Conservation (phyloP, 169 alveolate genomes). For the Cryptosporidium parvum region DNA sequence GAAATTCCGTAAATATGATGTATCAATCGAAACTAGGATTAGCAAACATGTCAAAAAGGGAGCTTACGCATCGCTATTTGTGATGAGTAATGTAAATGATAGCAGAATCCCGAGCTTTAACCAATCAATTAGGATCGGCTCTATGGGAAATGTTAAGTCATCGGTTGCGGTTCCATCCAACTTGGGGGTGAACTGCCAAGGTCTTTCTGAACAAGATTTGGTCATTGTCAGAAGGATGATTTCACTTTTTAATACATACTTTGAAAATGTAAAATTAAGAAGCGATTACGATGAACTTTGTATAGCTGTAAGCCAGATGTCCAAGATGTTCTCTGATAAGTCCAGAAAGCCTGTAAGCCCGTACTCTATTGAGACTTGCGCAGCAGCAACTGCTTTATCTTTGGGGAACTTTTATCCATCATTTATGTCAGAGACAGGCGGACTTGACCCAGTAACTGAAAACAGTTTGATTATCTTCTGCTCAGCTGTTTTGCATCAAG, state of each 20-base stretch:
- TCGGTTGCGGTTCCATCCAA: background rate
- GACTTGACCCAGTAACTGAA: conserved; percentile 38
- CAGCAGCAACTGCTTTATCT: conserved; percentile 25
- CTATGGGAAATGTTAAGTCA: conserved; percentile 9
- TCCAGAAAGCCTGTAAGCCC: background rate
- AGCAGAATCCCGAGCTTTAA: conserved; percentile 19
- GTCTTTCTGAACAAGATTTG: conserved; percentile 19
- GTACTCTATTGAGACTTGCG: conserved; percentile 35
- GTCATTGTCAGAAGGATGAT: conserved; percentile 22
- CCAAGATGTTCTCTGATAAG: background rate
- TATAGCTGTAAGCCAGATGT: conserved; percentile 45
- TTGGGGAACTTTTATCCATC: conserved; percentile 49
- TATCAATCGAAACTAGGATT: conserved; percentile 32
- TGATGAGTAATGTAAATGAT: conserved; percentile 43
- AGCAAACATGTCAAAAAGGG: background rate
- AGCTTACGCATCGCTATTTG: conserved; percentile 40
- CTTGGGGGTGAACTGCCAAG: conserved; percentile 42
- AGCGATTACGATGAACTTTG: conserved; percentile 67
- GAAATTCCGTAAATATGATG: background rate
- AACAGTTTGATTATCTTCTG: conserved; percentile 28
- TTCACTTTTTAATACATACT: conserved; percentile 11
- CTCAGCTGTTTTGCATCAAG: conserved; percentile 33
- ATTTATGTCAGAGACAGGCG: conserved; percentile 34
- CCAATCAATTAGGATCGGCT: conserved; percentile 38
- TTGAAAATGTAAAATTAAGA: conserved; percentile 15